Evolutionary conservation across 129 eudicot species (phyloP).

Genomic region (Escallonia rubra): DNA sequence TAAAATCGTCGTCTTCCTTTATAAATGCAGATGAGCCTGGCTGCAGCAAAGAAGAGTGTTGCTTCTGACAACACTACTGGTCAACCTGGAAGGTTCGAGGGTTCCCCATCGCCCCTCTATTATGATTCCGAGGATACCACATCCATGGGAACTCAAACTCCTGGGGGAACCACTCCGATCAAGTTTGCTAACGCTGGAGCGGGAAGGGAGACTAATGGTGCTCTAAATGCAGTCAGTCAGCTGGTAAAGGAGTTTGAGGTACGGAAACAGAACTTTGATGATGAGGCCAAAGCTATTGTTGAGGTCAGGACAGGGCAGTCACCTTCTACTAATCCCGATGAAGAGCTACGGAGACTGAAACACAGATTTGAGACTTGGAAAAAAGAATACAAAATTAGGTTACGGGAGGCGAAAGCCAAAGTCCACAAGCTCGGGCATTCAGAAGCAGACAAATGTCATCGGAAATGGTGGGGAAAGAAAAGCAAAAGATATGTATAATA

Average conservation of each 20-base stretch:
- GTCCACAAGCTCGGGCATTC: constrained; percentile 33
- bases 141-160: constrained; percentile 33
- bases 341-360: constrained; percentile 52
- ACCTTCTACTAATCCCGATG: constrained; percentile 32
- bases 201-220: constrained; percentile 37
- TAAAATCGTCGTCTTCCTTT: background rate
- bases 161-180: constrained; percentile 31
- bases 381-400: constrained; percentile 55
- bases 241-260: constrained; percentile 65
- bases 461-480: constrained; percentile 76
- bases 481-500: constrained; percentile 25
- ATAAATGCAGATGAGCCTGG: constrained; percentile 41
- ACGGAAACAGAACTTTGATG: constrained; percentile 55
- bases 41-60: constrained; percentile 27
- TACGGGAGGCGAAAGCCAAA: constrained; percentile 51
- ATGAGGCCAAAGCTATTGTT: constrained; percentile 51
- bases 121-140: constrained; percentile 37
- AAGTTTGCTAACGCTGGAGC: constrained; percentile 19
- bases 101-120: constrained; percentile 24
- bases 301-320: constrained; percentile 27
- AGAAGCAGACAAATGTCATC: constrained; percentile 30
- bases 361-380: constrained; percentile 62
- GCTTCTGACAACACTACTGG: constrained; percentile 24
- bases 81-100: constrained; percentile 28
- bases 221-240: constrained; percentile 27